Evolutionary conservation across 1,139 yeast species (phyloP), one percentile per base, ranked within the genome.

Genomic region (Groenewaldozyma sp.): DNA sequence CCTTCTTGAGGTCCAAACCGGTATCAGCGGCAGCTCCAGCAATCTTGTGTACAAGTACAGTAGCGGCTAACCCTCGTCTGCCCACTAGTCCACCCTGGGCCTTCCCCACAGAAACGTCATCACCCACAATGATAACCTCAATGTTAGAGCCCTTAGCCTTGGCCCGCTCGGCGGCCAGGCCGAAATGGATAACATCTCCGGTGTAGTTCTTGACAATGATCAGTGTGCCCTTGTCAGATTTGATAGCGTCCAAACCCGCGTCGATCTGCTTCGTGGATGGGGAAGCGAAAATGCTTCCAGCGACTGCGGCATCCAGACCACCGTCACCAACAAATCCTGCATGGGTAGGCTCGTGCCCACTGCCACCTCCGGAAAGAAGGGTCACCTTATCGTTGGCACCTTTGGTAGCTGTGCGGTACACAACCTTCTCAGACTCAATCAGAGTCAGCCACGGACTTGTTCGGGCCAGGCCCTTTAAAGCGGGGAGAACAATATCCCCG

Each of bases 271-370:
- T 82, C 2, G 95, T 83, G 4, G 93, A 79, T 1, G 96, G 96
- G 17, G 94, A 83, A 0, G 96, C 95, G 65, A 88, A 88, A 16
- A 84, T 71, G 33, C 82, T 76, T 26, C 97, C 96, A 40, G 86
- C 76, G 6, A 87, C 95, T 2, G 95, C 96, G 28, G 82, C 94
- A 53, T 82, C 86, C 33, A 88, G 62, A 53, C 82, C 65, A 39
- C 91, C 91, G 21, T 73, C 70, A 4, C 96, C 96, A 11, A 88
- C 91, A 56, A 76, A 87, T 0, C 95, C 96, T 3, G 83, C 91
- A 56, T 87, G 95, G 6, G 88, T 70, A 24, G 96, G 96, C 61
- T 88, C 96, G 58, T 88, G 97, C 28, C 97, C 97, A 7, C 91
- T 78, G 24, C 97, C 97, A 41, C 97, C 97, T 42, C 96, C 95